Conservation (phyloP, 2,329 filamentous ascomycete genomes). For the Neophaeococcomyces aloes region DNA sequence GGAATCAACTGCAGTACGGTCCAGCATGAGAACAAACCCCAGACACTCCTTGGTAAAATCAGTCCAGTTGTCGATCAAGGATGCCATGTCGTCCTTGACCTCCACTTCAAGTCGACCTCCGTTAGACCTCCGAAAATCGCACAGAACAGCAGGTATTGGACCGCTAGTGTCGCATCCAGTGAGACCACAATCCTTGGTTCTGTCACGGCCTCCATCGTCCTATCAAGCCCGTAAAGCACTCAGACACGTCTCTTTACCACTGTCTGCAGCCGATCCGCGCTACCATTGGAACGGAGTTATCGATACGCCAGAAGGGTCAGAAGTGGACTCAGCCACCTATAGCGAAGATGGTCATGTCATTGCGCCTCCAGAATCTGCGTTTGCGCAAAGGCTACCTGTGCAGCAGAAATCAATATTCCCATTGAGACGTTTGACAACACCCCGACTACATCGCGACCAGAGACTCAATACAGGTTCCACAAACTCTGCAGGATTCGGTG, state of each 20-base stretch:
- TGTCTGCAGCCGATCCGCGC: slow-evolving; percentile 33
- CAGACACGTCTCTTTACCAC: slow-evolving; percentile 19
- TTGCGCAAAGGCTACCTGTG: too few species aligned
- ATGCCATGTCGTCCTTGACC: slow-evolving; percentile 10
- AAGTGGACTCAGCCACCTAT: slow-evolving; percentile 1
- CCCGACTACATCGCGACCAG: slow-evolving; percentile 57
- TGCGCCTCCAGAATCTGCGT: background rate
- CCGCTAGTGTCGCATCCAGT: slow-evolving; percentile 21
- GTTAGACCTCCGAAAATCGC: slow-evolving; percentile 19
- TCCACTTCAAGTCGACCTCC: slow-evolving; percentile 11
- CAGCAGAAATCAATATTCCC: background rate
- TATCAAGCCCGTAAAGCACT: slow-evolving; percentile 5
- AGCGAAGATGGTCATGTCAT: background rate
- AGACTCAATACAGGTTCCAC: slow-evolving; percentile 32
- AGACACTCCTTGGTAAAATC: slow-evolving; percentile 10
- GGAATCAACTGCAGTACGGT: slow-evolving; percentile 21
- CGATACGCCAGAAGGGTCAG: slow-evolving; percentile 14
- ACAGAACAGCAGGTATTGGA: slow-evolving; percentile 18
- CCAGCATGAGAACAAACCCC: slow-evolving; percentile 13
- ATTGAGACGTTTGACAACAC: slow-evolving; percentile 40
- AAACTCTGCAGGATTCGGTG: slow-evolving; percentile 17
- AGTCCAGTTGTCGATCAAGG: slow-evolving; percentile 12
- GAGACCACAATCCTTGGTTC: slow-evolving; percentile 11
- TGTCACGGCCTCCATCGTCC: background rate
- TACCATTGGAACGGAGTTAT: slow-evolving; percentile 32